These are phyloP conservation scores for Cyberlindnera meyerae DNA, from an alignment of 805 yeast genomes.

Conservation along the genomic window DNA sequence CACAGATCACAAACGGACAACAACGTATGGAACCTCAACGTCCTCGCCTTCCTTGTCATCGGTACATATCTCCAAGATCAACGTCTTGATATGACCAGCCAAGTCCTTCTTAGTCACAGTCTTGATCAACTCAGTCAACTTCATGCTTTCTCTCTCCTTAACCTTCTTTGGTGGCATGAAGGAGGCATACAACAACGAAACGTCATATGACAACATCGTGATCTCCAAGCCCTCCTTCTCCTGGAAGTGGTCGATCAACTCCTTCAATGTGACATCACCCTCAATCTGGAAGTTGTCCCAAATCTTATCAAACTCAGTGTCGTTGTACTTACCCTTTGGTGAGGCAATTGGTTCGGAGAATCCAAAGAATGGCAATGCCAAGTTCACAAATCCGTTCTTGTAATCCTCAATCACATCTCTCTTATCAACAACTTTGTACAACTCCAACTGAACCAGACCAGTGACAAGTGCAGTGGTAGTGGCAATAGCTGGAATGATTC, in stretches of 20 bases:
- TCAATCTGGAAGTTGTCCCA: slow-evolving; percentile 91
- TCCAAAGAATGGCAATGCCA: slow-evolving; percentile 94
- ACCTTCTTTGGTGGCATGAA: slow-evolving; percentile 91
- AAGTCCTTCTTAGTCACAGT: slow-evolving; percentile 81
- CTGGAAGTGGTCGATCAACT: slow-evolving; percentile 70
- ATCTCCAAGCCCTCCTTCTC: slow-evolving; percentile 80
- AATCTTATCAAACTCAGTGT: slow-evolving; percentile 74
- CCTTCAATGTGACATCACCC: slow-evolving; percentile 72
- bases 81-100: slow-evolving; percentile 64
- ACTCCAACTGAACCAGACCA: slow-evolving; percentile 87
- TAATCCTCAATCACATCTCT: slow-evolving; percentile 74
- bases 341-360: slow-evolving; percentile 95
- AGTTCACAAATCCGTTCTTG: slow-evolving; percentile 87
- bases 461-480: slow-evolving; percentile 98
- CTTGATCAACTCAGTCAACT: slow-evolving; percentile 72
- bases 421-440: slow-evolving; percentile 81
- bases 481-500: slow-evolving; percentile 98
- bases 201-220: slow-evolving; percentile 89
- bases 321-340: slow-evolving; percentile 74
- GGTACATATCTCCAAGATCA: slow-evolving; percentile 86
- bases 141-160: slow-evolving; percentile 66
- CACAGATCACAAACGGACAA: slow-evolving; percentile 44
- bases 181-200: slow-evolving; percentile 83
- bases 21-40: slow-evolving; percentile 88
- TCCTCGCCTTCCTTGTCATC: slow-evolving; percentile 93